A percentile compares a stretch with the other conserved stretches of the same genome.
phyloP scores from a whole-genome alignment of 73 alveolate species.

The Paramecium octaurelia region DNA sequence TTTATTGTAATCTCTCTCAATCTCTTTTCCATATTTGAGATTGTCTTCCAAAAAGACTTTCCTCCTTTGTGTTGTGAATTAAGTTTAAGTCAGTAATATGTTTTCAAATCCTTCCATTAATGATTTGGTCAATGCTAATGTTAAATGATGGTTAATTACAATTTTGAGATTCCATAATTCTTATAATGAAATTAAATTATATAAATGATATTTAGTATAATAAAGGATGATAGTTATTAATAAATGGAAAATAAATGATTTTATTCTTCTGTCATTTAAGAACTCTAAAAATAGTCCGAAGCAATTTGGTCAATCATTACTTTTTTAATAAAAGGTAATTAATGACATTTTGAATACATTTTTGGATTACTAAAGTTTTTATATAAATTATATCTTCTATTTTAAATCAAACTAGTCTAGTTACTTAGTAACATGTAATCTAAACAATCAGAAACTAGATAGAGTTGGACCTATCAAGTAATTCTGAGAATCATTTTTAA shows the following conservation, averaged over 20 bases:
- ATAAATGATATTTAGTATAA: background rate
- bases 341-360: background rate
- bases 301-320: background rate
- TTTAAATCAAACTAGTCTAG: background rate
- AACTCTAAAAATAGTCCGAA: background rate
- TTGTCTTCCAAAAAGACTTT: constrained; percentile 28
- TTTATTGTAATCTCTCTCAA: constrained; percentile 43
- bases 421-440: constrained; percentile 27
- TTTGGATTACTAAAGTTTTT: background rate
- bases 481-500: background rate
- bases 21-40: constrained; percentile 19
- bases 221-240: background rate
- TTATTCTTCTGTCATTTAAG: background rate
- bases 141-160: background rate
- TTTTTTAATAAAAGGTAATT: background rate
- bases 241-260: background rate
- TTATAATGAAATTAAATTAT: background rate
- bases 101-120: background rate
- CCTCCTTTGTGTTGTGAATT: background rate
- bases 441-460: constrained; percentile 2
- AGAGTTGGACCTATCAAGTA: constrained; percentile 41
- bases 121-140: background rate
- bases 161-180: background rate
- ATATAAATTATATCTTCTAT: background rate
- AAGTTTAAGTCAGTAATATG: background rate